Base-by-base conservation (phyloP, 23 red algal species). In the Chondrus crispus region DNA sequence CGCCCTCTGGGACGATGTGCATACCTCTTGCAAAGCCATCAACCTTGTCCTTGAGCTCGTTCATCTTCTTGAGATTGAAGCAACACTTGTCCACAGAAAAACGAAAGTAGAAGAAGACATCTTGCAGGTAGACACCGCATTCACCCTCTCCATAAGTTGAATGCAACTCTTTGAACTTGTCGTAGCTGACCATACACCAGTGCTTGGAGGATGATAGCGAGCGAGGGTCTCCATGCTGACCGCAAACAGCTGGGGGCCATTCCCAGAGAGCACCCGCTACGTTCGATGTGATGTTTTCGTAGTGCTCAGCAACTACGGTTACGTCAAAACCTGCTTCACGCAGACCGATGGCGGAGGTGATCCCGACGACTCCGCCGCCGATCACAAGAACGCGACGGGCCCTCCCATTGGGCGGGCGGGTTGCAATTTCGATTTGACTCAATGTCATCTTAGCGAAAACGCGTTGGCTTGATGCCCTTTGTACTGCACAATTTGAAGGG, bases 291-390 rank as follows among this genome's bases (percentile, higher is more conserved):
- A 64, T 64, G 58, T 64, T 5, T 16, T 64, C 58, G 35, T 64
- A 74, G 47, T 93, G 51, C 49, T 86, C 52, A 7, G 90, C 82
- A 16, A 93, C 68, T 2, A 93, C 50, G 2, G 90, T 77, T 20
- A 93, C 90, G 36, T 74, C 52, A 48, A 81, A 78, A 57, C 74
- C 74, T 3, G 86, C 48, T 69, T 90, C 86, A 1, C 72, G 54
- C 2, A 84, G 50, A 1, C 79, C 80, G 14, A 95, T 82, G 19
- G 94, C 94, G 24, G 94, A 91, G 3, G 94, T 95, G 32, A 95
- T 39, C 9, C 94, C 94, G 8, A 95, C 73, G 26, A 95, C 66
- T 50, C 94, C 94, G 29, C 81, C 88, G 39, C 94, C 94, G 7
- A 95, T 62, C 24, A 95, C 85, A 22, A 95, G 75, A 74, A 95